These are phyloP conservation scores for Backusella mclennaniae DNA, from an alignment of 192 early-diverging fungal genomes.

Conservation along the genomic window DNA sequence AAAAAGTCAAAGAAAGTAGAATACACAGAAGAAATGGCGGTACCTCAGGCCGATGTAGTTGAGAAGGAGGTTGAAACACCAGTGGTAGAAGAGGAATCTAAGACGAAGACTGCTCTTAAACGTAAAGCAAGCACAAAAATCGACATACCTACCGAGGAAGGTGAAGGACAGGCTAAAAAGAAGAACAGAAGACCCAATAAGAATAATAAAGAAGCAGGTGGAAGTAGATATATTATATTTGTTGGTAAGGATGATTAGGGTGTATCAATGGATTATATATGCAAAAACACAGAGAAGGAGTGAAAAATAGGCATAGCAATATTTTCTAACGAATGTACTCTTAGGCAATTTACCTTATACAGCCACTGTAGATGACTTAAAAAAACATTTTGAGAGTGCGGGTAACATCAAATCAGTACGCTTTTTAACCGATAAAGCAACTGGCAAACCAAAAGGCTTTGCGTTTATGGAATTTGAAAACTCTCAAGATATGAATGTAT, in stretches of 20 bases:
- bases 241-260: conserved; percentile 40
- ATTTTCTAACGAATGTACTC: background rate
- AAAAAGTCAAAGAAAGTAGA: conserved; percentile 45
- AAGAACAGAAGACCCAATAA: conserved; percentile 24
- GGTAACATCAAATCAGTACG: conserved; percentile 58
- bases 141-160: conserved; percentile 1
- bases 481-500: conserved; percentile 51
- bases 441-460: conserved; percentile 71
- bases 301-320: background rate
- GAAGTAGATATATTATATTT: conserved; percentile 54
- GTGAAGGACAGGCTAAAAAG: conserved; percentile 11
- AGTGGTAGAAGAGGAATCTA: background rate
- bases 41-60: conserved; percentile 35
- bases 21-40: conserved; percentile 19
- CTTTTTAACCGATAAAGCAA: conserved; percentile 65
- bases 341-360: conserved; percentile 64
- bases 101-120: conserved; percentile 2
- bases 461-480: conserved; percentile 68
- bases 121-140: conserved; percentile 6
- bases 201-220: conserved; percentile 25
- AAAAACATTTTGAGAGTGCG: conserved; percentile 57
- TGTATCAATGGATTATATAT: background rate
- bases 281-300: background rate
- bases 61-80: conserved; percentile 22
- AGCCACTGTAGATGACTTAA: conserved; percentile 60